A percentile compares a stretch with the other conserved stretches of the same genome.
Conservation (phyloP, 2,329 filamentous ascomycete genomes). For the Diaporthe capsici region DNA sequence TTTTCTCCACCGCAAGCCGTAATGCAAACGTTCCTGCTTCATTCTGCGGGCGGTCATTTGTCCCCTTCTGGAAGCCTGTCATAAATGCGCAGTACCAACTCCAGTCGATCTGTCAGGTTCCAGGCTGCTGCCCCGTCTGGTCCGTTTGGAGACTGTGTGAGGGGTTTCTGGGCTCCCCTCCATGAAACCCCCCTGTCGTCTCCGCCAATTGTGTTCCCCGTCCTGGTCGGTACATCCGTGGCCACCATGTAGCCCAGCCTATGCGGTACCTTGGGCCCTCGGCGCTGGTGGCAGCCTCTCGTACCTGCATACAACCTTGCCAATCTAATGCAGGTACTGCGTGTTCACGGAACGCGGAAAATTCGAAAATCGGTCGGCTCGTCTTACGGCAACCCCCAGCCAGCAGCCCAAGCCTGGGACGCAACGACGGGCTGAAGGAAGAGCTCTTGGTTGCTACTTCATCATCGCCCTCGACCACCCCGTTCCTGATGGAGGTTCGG, state of each 20-base stretch:
- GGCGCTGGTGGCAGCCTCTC: slow-evolving; percentile 31
- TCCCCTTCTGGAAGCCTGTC: slow-evolving; percentile 40
- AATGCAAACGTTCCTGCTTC: slow-evolving; percentile 32
- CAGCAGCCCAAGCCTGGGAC: slow-evolving; percentile 2
- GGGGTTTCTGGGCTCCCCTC: slow-evolving; percentile 33
- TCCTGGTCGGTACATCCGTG: slow-evolving; percentile 38
- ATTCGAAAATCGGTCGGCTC: slow-evolving; percentile 28
- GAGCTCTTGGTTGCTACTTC: background rate
- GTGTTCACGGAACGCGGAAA: slow-evolving; percentile 32
- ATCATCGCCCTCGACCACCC: slow-evolving; percentile 8
- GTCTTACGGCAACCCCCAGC: slow-evolving; percentile 29
- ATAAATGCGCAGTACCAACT: slow-evolving; percentile 34
- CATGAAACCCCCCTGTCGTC: slow-evolving; percentile 35
- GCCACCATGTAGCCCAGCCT: slow-evolving; percentile 31
- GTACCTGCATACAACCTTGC: slow-evolving; percentile 39
- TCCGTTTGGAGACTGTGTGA: slow-evolving; percentile 35
- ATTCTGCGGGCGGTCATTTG: slow-evolving; percentile 39
- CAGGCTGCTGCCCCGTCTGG: slow-evolving; percentile 27
- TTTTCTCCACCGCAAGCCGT: slow-evolving; percentile 33
- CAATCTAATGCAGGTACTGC: slow-evolving; percentile 38
- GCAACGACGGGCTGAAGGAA: slow-evolving; percentile 7
- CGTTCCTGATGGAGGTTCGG: slow-evolving; percentile 21
- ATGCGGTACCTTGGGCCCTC: slow-evolving; percentile 23
- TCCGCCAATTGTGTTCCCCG: slow-evolving; percentile 31
- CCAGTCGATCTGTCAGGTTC: slow-evolving; percentile 38